Conservation (phyloP, 2,329 filamentous ascomycete species). For the Coleophoma crateriformis region DNA sequence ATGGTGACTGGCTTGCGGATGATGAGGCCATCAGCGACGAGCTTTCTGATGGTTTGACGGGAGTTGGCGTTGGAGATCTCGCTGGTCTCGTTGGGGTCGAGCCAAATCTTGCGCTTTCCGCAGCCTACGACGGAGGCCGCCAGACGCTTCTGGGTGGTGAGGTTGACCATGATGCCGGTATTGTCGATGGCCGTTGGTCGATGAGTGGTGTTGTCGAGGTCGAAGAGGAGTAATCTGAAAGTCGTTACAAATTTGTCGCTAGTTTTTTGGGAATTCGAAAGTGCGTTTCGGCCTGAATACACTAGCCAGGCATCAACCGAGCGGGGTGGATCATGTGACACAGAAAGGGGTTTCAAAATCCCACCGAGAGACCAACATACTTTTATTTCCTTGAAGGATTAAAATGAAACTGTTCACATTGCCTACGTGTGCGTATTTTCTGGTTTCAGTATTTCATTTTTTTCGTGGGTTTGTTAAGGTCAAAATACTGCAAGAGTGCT, state of each 20-base stretch:
- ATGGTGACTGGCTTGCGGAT: constrained; percentile 99
- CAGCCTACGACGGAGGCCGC: constrained; percentile 97
- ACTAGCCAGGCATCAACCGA: neutral
- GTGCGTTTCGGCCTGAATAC: constrained; percentile 2
- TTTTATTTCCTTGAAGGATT: too few relatives aligned
- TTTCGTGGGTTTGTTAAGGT: too few relatives aligned
- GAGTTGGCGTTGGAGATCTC: constrained; percentile 99
- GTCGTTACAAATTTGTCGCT: neutral
- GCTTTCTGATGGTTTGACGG: constrained; percentile 99
- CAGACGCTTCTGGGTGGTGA: constrained; percentile 99
- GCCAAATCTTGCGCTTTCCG: constrained; percentile 99
- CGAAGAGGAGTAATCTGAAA: neutral
- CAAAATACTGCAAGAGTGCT: too few relatives aligned
- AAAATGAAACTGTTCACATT: too few relatives aligned
- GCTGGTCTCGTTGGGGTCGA: constrained; percentile 98
- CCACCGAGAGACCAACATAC: neutral
- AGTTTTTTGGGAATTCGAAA: neutral
- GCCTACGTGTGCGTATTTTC: too few relatives aligned
- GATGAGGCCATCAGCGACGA: constrained; percentile 99
- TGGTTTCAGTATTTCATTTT: too few relatives aligned
- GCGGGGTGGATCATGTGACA: constrained; percentile 1
- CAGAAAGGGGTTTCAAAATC: constrained; percentile 7
- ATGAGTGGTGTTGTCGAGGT: constrained; percentile 19
- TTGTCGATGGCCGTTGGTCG: constrained; percentile 25
- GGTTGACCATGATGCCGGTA: constrained; percentile 75